Evolutionary conservation across 345 rosid species (phyloP).

Genomic region (Mangifera indica): DNA sequence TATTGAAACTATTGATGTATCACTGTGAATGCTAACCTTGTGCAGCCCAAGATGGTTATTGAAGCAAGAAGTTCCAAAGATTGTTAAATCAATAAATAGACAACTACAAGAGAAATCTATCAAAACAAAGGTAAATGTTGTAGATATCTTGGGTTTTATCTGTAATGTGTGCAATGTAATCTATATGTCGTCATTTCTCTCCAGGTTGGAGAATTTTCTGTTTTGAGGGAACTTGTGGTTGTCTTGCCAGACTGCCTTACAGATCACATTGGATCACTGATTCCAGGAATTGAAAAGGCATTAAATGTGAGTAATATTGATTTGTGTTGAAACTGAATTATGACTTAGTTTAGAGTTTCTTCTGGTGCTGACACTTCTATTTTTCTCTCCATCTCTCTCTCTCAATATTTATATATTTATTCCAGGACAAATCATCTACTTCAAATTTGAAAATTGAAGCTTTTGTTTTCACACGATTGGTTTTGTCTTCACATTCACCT

Average conservation of each 20-base stretch:
- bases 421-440: slow-evolving; percentile 93
- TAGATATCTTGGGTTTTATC: slow-evolving; percentile 9
- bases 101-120: slow-evolving; percentile 94
- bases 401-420: slow-evolving; percentile 9
- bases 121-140: slow-evolving; percentile 77
- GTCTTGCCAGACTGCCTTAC: slow-evolving; percentile 98
- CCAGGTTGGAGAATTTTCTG: slow-evolving; percentile 98
- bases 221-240: slow-evolving; percentile 92
- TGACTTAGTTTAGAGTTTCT: slow-evolving; percentile 7
- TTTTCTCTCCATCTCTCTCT: slow-evolving; percentile 10
- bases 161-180: slow-evolving; percentile 3
- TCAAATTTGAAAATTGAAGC: slow-evolving; percentile 98
- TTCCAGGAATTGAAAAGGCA: slow-evolving; percentile 97
- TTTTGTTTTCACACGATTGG: slow-evolving; percentile 80
- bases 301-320: slow-evolving; percentile 60
- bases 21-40: slow-evolving; percentile 16
- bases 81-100: slow-evolving; percentile 90
- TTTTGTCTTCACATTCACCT: slow-evolving; percentile 89
- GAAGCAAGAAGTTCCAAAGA: slow-evolving; percentile 96
- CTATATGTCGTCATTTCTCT: slow-evolving; percentile 20
- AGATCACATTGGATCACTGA: slow-evolving; percentile 91
- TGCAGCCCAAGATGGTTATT: slow-evolving; percentile 90
- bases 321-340: slow-evolving; percentile 15
- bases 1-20: slow-evolving; percentile 9
- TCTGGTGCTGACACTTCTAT: slow-evolving; percentile 12